Conservation (phyloP, 2,329 filamentous ascomycete species). For the Alternaria gaisen region DNA sequence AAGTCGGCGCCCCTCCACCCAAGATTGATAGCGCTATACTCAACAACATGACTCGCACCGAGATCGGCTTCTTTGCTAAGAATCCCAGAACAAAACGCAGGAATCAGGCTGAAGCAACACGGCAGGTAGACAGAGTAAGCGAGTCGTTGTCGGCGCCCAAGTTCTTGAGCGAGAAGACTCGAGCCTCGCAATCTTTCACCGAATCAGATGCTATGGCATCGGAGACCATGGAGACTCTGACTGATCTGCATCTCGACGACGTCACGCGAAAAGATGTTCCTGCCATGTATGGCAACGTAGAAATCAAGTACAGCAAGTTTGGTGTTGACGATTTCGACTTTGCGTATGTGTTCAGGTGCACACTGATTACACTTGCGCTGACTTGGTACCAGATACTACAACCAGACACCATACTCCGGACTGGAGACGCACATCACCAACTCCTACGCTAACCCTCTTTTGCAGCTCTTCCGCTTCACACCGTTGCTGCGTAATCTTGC, state of each 20-base stretch:
- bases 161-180: slow-evolving; percentile 92
- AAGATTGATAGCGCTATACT: slow-evolving; percentile 78
- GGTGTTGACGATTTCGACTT: slow-evolving; percentile 99
- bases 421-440: slow-evolving; percentile 96
- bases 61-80: slow-evolving; percentile 80
- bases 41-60: slow-evolving; percentile 72
- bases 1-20: slow-evolving; percentile 82
- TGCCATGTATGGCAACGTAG: slow-evolving; percentile 88
- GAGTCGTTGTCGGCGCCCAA: slow-evolving; percentile 80
- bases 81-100: slow-evolving; percentile 77
- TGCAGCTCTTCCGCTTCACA: slow-evolving; percentile 92
- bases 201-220: slow-evolving; percentile 42
- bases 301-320: slow-evolving; percentile 99
- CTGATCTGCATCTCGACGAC: slow-evolving; percentile 73
- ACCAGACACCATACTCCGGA: slow-evolving; percentile 89
- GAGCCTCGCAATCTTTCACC: slow-evolving; percentile 61
- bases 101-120: slow-evolving; percentile 84
- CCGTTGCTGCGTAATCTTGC: slow-evolving; percentile 87
- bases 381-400: slow-evolving; percentile 75
- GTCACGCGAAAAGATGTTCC: slow-evolving; percentile 83
- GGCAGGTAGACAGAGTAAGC: slow-evolving; percentile 65
- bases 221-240: slow-evolving; percentile 71
- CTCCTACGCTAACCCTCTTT: slow-evolving; percentile 90
- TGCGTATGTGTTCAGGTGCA: slow-evolving; percentile 63
- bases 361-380: slow-evolving; percentile 11